Evolutionary conservation across 306 rosid species (phyloP), one percentile per base, ranked within the genome.

Genomic region (Parietaria judaica): DNA sequence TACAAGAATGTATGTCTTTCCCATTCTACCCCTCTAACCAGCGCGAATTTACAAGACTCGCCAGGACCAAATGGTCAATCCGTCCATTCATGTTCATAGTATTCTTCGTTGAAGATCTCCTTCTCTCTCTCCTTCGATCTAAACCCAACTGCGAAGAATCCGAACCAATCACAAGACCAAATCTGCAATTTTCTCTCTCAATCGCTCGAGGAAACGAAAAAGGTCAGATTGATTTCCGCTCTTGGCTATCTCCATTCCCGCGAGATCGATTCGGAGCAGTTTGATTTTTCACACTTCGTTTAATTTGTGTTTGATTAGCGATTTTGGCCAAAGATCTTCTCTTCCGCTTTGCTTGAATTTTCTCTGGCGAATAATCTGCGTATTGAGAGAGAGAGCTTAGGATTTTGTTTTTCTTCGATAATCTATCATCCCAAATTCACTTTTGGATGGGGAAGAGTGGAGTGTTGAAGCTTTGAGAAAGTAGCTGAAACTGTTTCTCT

Each of bases 151-250:
- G n/a, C n/a, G n/a, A n/a, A 3, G 7, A 41, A 41, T 41, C 45
- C 45, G 3, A 41, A 5, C 45, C 9, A 41, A 41, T 5, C 45
- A 36, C 43, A 14, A 54, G 23, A 66, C 39, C 70, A 52, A 60
- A 14, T 39, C 7, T 17, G 43, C n/a, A 39, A n/a, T 36, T 70
- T 51, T 37, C 51, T 31, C 56, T 51, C 58, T 51, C 54, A 37
- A n/a, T 41, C 31, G 38, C 46, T 14, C 56, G 44, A 66, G 64
- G 45, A 41, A 41, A 41, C 7, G 45, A 41, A 41, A 41, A 41
- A 76, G 80, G 80, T 75, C 8, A 41, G 9, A 5, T 41, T 41
- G 45, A 14, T 61, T 61, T 70, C 48, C 61, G 3, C 45, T 66
- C 44, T 54, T 14, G 3, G 34, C 14, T 23, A 55, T 16, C 13